Percentiles rank a stretch among this genome's conserved stretches.
phyloP scores from a whole-genome alignment of 345 rosid species.

The Pugionium dolabratum region DNA sequence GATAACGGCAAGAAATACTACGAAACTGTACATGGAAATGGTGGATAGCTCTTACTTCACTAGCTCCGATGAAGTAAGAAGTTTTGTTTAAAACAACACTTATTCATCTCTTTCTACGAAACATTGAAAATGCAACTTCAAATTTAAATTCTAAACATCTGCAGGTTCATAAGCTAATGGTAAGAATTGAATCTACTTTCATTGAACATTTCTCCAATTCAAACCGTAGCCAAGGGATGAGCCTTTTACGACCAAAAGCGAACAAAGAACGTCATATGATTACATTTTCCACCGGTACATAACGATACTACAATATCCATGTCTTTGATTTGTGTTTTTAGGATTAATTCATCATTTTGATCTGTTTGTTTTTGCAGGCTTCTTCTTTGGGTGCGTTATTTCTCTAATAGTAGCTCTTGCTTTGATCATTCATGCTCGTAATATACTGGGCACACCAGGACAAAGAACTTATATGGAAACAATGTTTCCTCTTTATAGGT shows the following conservation, averaged over 20 bases:
- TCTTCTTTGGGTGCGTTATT: slow-evolving; percentile 57
- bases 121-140: not conserved
- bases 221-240: slow-evolving; percentile 62
- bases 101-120: not conserved
- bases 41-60: slow-evolving; percentile 50
- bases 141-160: not conserved
- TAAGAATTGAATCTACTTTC: slow-evolving; percentile 55
- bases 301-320: not conserved
- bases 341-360: not conserved
- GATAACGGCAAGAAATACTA: slow-evolving; percentile 44
- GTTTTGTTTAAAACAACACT: not conserved
- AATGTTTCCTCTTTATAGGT: slow-evolving; percentile 76
- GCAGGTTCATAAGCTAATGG: slow-evolving; percentile 51
- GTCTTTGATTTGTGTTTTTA: not conserved
- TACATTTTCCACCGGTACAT: slow-evolving; percentile 58
- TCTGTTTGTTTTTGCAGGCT: slow-evolving; percentile 47
- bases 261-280: slow-evolving; percentile 52
- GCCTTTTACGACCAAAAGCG: slow-evolving; percentile 52
- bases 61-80: slow-evolving; percentile 45
- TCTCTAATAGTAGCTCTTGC: slow-evolving; percentile 61
- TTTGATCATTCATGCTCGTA: slow-evolving; percentile 51
- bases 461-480: slow-evolving; percentile 60
- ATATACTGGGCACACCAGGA: slow-evolving; percentile 48
- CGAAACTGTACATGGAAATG: slow-evolving; percentile 44
- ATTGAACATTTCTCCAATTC: slow-evolving; percentile 58